A percentile compares a stretch with the other conserved stretches of the same genome.
These are phyloP conservation scores for Fusarium tricinctum DNA, from an alignment of 2,329 filamentous ascomycete genomes.

Conservation along the genomic window DNA sequence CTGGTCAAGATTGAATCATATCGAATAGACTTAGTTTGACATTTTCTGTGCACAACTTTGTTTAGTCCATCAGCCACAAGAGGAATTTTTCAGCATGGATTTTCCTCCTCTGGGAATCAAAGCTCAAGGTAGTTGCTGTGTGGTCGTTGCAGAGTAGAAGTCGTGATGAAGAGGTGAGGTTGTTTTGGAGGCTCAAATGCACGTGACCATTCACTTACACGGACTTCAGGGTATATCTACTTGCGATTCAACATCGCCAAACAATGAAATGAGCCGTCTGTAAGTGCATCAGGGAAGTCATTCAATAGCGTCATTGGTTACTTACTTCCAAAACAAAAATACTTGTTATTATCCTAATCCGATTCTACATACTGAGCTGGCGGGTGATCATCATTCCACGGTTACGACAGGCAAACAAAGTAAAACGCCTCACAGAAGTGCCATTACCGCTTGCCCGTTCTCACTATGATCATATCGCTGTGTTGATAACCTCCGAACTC, in stretches of 20 bases:
- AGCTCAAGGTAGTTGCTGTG: slow-evolving; percentile 1
- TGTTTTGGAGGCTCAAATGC: background rate
- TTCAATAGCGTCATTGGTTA: too few species aligned
- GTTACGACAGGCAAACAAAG: slow-evolving; percentile 9
- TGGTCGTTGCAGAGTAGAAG: background rate
- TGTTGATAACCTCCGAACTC: background rate
- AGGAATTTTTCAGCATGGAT: background rate
- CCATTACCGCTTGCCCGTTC: background rate
- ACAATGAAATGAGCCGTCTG: background rate
- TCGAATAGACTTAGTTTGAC: slow-evolving; percentile 10
- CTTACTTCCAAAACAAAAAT: too few species aligned
- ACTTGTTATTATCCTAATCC: background rate
- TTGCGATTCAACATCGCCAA: background rate
- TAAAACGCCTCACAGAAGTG: slow-evolving; percentile 18
- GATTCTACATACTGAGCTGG: background rate
- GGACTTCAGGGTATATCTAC: background rate
- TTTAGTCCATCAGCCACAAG: slow-evolving; percentile 19
- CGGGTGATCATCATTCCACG: background rate
- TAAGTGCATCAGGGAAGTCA: too few species aligned
- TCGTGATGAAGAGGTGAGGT: slow-evolving; percentile 16
- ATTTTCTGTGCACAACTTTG: slow-evolving; percentile 10
- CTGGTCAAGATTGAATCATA: slow-evolving; percentile 32
- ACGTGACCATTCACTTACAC: slow-evolving; percentile 29
- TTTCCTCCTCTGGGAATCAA: slow-evolving; percentile 12
- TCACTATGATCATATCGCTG: background rate